phyloP scores from a whole-genome alignment of 768 basidiomycete genomes.

The Macrolepiota dolichaula region DNA sequence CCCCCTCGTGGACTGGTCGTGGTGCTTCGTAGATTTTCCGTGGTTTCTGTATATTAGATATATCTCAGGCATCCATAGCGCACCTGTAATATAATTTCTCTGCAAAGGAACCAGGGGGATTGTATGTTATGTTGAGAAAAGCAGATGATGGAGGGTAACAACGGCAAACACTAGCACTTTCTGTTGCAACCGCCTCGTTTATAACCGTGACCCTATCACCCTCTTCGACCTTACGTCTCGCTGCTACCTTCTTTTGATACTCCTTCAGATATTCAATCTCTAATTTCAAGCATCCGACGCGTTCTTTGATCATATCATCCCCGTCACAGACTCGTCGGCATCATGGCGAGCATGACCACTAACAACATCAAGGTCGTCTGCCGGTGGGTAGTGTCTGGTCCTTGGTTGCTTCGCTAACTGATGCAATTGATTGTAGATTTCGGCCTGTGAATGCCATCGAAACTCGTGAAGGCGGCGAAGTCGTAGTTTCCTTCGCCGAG shows the following conservation, averaged over 20 bases:
- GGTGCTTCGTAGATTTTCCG: constrained; percentile 1
- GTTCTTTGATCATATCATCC: constrained; percentile 7
- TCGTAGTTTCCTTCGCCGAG: constrained; percentile 87
- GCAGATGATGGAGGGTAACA: constrained; percentile 10
- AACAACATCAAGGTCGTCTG: constrained; percentile 96
- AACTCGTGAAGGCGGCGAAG: constrained; percentile 80
- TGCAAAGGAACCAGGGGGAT: background rate
- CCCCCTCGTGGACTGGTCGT: background rate
- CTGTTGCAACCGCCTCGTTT: constrained; percentile 10
- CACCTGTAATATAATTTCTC: constrained; percentile 7
- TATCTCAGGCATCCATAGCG: background rate
- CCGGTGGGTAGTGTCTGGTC: constrained; percentile 61
- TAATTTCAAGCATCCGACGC: constrained; percentile 15
- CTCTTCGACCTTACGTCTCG: constrained; percentile 6
- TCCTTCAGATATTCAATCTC: constrained; percentile 8
- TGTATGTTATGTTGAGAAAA: background rate
- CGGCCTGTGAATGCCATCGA: constrained; percentile 94
- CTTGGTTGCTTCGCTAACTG: background rate
- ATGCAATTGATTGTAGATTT: constrained; percentile 52
- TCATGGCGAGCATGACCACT: constrained; percentile 64
- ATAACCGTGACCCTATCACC: constrained; percentile 2
- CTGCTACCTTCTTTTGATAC: constrained; percentile 11
- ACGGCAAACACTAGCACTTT: constrained; percentile 7
- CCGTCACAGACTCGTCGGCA: constrained; percentile 1
- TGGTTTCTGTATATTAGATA: constrained; percentile 5